Base-by-base conservation (phyloP, 371 early-diverging fungal genomes). In the Smittium culicis region DNA sequence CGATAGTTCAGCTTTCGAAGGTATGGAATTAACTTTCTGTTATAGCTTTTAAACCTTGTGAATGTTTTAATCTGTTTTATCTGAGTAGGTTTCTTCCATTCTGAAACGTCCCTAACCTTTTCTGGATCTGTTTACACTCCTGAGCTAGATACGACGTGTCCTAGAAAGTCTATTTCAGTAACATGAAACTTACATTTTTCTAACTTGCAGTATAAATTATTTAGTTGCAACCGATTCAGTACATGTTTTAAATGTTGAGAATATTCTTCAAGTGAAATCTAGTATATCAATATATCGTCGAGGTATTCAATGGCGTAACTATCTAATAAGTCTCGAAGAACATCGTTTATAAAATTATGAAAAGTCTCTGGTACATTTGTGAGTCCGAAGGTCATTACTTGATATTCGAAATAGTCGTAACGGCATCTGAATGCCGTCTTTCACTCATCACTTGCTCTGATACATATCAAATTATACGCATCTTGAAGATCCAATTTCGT, bases 11-110 rank as follows among this genome's bases (percentile, higher is more conserved):
- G 80, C 68, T 17, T 74, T 2, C 1, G 83, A 69, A 72, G 83
- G 27, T 75, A 34, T 1, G 58, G 34, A 5, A 85, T 79, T 61
- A 82, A 85, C 1, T 78, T 69, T 0, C 76, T 72, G 71, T 82
- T 82, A 67, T 73, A 85, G 27, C 80, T 81, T 5, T 75, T 68
- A 27, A 81, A 69, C 0, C 86, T 85, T 0, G 83, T 69, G 69
- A 86, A 83, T 0, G 62, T 66, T 61, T 74, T 74, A 0, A 86
- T 54, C 14, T 83, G 72, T 1, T 69, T 72, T 0, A 74, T 70
- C 27, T 45, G 58, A 0, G 1, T 66, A 0, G 80, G 83, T 0
- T 35, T n/a, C 1, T 70, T 74, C 74, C 78, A 77, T 27, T 77
- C 64, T 0, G 62, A n/a, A 1, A 89, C 72, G 2, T 72, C 69